These are phyloP conservation scores for Geosmithia morbida DNA, from an alignment of 2,329 filamentous ascomycete species.

Conservation along the genomic window DNA sequence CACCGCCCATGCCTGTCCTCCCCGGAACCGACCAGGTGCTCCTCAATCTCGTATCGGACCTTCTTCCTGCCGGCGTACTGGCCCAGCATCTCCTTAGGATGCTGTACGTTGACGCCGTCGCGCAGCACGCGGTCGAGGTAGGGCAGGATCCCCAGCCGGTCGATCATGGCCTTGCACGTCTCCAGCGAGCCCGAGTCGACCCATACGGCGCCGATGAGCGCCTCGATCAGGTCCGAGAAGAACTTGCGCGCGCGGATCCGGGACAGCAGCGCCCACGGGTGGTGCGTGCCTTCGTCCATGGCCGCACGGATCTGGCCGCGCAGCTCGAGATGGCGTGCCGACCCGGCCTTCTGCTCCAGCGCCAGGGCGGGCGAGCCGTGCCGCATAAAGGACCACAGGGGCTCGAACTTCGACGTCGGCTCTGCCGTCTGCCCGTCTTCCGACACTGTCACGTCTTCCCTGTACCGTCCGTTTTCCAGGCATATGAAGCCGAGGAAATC, in stretches of 20 bases:
- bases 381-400: slow-evolving; percentile 59
- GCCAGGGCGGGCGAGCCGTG: slow-evolving; percentile 34
- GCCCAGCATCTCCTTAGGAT: slow-evolving; percentile 57
- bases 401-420: slow-evolving; percentile 12
- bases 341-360: slow-evolving; percentile 25
- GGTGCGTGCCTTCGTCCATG: slow-evolving; percentile 35
- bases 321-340: slow-evolving; percentile 30
- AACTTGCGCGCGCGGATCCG: slow-evolving; percentile 58
- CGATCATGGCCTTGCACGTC: slow-evolving; percentile 44
- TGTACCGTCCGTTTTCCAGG: slow-evolving; percentile 28
- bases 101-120: slow-evolving; percentile 39
- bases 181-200: slow-evolving; percentile 57
- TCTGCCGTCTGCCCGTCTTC: slow-evolving; percentile 5
- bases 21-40: background rate
- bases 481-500: slow-evolving; percentile 66
- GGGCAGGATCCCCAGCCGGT: slow-evolving; percentile 48
- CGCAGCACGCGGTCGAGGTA: slow-evolving; percentile 48
- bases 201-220: slow-evolving; percentile 68
- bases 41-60: slow-evolving; percentile 37
- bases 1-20: slow-evolving; percentile 8
- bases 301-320: slow-evolving; percentile 31
- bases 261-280: slow-evolving; percentile 66
- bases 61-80: slow-evolving; percentile 33
- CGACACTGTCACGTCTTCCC: slow-evolving; percentile 8
- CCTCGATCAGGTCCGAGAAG: slow-evolving; percentile 73